Conservation (phyloP, 1,139 yeast species). For the Pichia sp. region DNA sequence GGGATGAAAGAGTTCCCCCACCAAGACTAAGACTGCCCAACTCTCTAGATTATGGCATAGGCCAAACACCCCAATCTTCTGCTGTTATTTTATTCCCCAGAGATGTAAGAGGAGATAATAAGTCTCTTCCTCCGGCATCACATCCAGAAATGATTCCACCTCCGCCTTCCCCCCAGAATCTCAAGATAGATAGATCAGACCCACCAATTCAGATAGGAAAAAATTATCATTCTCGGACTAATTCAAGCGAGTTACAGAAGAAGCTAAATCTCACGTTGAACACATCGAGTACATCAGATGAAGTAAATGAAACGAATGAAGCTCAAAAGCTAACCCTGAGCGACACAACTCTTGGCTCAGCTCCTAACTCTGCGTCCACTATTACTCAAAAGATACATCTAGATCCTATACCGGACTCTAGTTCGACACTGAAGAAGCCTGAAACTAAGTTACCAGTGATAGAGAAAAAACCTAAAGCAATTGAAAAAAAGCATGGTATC, state of each 20-base stretch:
- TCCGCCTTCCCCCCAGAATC: conserved; percentile 11
- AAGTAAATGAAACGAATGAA: not conserved
- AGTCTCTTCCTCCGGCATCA: conserved; percentile 18
- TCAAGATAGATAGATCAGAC: not conserved
- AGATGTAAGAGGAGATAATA: conserved; percentile 22
- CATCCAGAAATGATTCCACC: conserved; percentile 5
- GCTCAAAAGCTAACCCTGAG: not conserved
- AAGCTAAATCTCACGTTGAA: conserved; percentile 10
- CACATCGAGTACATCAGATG: conserved; percentile 3
- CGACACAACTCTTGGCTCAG: not conserved
- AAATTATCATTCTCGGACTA: conserved; percentile 1
- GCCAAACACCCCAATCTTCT: conserved; percentile 21
- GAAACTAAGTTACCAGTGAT: not conserved
- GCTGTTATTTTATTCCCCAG: conserved; percentile 31
- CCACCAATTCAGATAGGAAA: conserved; percentile 2
- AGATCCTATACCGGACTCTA: not conserved
- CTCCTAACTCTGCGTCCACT: conserved; percentile 10
- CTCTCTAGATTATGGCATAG: conserved; percentile 4
- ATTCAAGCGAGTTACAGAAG: conserved; percentile 8
- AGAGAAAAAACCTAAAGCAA: conserved; percentile 6
- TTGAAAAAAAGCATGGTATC: conserved; percentile 32
- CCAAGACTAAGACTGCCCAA: conserved; percentile 23
- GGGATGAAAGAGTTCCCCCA: conserved; percentile 28
- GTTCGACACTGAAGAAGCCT: not conserved
- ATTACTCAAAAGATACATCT: conserved; percentile 6